Base-by-base conservation (phyloP, 345 rosid species). In the Rhodomyrtus tomentosa region DNA sequence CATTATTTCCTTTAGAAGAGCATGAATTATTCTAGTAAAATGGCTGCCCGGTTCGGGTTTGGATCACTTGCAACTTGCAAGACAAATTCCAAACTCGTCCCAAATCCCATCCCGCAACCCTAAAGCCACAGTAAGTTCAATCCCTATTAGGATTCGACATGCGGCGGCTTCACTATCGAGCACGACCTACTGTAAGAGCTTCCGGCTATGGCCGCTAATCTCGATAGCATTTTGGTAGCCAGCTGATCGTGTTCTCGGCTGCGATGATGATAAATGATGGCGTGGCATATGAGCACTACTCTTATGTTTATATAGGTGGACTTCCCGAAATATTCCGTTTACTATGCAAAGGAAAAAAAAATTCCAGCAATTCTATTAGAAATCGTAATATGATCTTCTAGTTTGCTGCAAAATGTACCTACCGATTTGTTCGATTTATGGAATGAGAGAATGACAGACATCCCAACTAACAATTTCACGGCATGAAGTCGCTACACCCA, bases 71-170 rank as follows among this genome's bases (percentile, higher is more conserved):
- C 3, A 29, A 15, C 3, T 59, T 7, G 74, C 3, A 29, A 15
- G 74, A 15, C 1, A 62, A 62, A 62, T 62, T 62, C 7, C 40
- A 7, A 36, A 7, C 74, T 1, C 3, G 11, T 62, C 74, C 40
- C 74, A 3, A 29, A 7, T 29, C 5, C 0, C 22, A 16, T 59
- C 73, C 22, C 0, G 1, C 73, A 3, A 0, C 1, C 3, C 7
- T 13, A 1, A 0, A 7, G n/a, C 22, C 40, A 62, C 11, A 62
- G 16, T 62, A 36, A 1, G 40, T 7, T 29, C 40, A 10, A 15
- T 59, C 2, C 0, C 73, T 29, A 15, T 0, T 59, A 59, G 73
- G 5, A 29, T 59, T 59, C 20, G 0, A 40, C 1, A 0, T 29
- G 73, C 4, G 13, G 27, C 5, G 15, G 4, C 2, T 59, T 29